phyloP scores from a whole-genome alignment of 2,329 filamentous ascomycete genomes.

The Penicillium sp. region DNA sequence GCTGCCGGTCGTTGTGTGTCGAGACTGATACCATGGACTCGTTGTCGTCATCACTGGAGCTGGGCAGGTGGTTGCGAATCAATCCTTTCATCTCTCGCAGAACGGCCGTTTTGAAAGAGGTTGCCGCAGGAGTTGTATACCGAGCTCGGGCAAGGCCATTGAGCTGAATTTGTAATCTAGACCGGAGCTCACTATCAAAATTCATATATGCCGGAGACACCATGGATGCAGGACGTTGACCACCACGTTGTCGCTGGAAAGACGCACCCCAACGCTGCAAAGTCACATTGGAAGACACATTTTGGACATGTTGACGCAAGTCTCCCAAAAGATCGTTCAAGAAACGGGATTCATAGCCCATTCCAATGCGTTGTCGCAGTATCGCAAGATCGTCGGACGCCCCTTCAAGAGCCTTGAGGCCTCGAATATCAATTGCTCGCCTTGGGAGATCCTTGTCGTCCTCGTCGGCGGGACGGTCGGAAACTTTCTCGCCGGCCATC shows the following conservation, averaged over 20 bases:
- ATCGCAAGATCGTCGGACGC: slow-evolving; percentile 73
- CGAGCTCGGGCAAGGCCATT: slow-evolving; percentile 77
- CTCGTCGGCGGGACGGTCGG: slow-evolving; percentile 28
- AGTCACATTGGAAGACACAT: slow-evolving; percentile 68
- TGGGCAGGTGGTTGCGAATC: slow-evolving; percentile 81
- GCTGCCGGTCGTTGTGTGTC: slow-evolving; percentile 67
- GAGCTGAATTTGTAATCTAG: slow-evolving; percentile 68
- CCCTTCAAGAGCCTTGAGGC: slow-evolving; percentile 74
- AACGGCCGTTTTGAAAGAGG: slow-evolving; percentile 78
- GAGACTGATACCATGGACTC: slow-evolving; percentile 85
- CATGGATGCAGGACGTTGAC: slow-evolving; percentile 64
- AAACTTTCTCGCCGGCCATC: slow-evolving; percentile 67
- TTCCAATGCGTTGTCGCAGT: slow-evolving; percentile 77
- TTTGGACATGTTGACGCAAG: slow-evolving; percentile 73
- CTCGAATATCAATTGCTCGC: slow-evolving; percentile 66
- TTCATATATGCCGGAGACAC: slow-evolving; percentile 75
- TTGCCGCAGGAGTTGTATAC: slow-evolving; percentile 76
- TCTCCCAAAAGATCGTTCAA: slow-evolving; percentile 75
- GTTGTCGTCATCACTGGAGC: slow-evolving; percentile 89
- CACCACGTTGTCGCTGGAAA: slow-evolving; percentile 68
- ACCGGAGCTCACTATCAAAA: slow-evolving; percentile 67
- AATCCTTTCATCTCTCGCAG: slow-evolving; percentile 82
- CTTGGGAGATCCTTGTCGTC: slow-evolving; percentile 28
- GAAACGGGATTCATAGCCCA: slow-evolving; percentile 80
- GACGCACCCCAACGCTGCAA: slow-evolving; percentile 81